Base-by-base conservation (phyloP, 108 stramenopile genomes). In the Cyclotella baltica region DNA sequence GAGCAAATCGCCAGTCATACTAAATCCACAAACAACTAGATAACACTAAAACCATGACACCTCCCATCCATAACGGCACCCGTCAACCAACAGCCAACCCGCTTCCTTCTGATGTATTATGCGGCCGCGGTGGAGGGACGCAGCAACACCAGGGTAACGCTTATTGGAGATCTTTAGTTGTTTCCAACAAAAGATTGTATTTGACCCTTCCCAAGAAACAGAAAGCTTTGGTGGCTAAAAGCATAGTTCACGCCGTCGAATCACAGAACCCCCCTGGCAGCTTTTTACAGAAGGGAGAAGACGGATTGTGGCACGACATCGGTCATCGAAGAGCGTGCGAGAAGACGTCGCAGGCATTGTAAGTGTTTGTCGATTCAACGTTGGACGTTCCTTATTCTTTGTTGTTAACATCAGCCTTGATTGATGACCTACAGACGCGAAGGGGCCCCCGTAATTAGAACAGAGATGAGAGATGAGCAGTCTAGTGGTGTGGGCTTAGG, bases 331-430 rank as follows among this genome's bases (percentile, higher is more conserved):
- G 75, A 33, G 92, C 92, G 5, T 75, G 72, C 25, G 86, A 88
- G 67, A 93, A 93, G 76, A 90, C 89, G 19, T 78, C 78, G 0
- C 92, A 92, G 72, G 92, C 92, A 2, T 65, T 93, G n/a, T n/a
- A n/a, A n/a, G n/a, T n/a, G n/a, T n/a, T n/a, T n/a, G n/a, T n/a
- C n/a, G n/a, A n/a, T n/a, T n/a, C n/a, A n/a, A n/a, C n/a, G n/a
- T n/a, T n/a, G n/a, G n/a, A n/a, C n/a, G n/a, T n/a, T n/a, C n/a
- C n/a, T n/a, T n/a, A n/a, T n/a, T n/a, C n/a, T n/a, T n/a, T n/a
- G n/a, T n/a, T n/a, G n/a, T n/a, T n/a, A n/a, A n/a, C n/a, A n/a
- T n/a, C n/a, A n/a, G n/a, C n/a, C n/a, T n/a, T n/a, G n/a, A n/a
- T n/a, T n/a, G n/a, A n/a, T n/a, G n/a, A n/a, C n/a, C n/a, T n/a